Evolutionary conservation across 345 rosid genomes (phyloP), one percentile per base, ranked within the genome.

Genomic region (Tarenaya hassleriana): DNA sequence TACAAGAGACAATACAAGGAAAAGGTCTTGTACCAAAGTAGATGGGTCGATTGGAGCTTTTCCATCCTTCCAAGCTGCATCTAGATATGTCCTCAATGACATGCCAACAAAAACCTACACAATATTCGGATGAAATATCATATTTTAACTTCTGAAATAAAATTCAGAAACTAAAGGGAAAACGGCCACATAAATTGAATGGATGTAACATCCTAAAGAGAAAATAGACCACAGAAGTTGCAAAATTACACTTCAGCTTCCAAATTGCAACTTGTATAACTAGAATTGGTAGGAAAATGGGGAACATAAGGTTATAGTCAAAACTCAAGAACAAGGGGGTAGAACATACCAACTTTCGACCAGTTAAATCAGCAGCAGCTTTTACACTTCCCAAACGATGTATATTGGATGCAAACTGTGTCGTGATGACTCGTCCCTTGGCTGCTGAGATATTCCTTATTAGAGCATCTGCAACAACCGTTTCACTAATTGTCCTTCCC

Each of bases 11-110:
- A 4, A 1, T 34, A 14, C 3, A 37, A 37, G 53, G 55, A 42
- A 11, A 39, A 41, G 32, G 51, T 43, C 14, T 39, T 49, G 63
- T 84, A 92, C 98, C 83, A 92, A 75, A 64, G 80, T 81, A 51
- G 98, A 83, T 0, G 98, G 98, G 73, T 92, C 98, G 57, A 92
- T 77, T 19, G 94, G 86, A 46, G 96, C 92, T 75, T 84, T 82
- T 66, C 98, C 98, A 78, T 92, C 98, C 69, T 71, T 92, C 95
- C 98, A 88, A 68, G 98, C 98, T 37, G 95, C 95, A 60, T 92
- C 96, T 31, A 92, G 81, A 68, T 92, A 92, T 52, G 98, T 83
- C 73, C 94, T 83, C 49, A 88, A 72, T 27, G 98, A 88, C 98
- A 92, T 92, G 67, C 98, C 98, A 66, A 88, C 90, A 69, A 92